phyloP scores from a whole-genome alignment of 1,139 yeast genomes.

The Protomyces inouyei region DNA sequence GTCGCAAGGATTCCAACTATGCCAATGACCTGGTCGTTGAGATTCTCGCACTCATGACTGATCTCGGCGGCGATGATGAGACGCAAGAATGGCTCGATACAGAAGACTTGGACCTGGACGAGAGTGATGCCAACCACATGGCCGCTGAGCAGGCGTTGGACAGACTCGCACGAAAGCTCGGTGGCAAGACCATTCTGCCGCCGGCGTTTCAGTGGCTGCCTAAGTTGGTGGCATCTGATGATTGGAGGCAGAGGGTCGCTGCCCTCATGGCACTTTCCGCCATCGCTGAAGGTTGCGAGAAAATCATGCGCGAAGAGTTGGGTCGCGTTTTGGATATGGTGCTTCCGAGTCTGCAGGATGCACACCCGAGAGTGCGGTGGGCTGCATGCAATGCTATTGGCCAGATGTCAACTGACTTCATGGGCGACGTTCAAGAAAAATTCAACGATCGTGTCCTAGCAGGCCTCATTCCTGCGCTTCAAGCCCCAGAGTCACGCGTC shows the following conservation, averaged over 20 bases:
- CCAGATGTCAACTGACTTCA: slow-evolving; percentile 96
- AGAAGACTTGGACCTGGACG: slow-evolving; percentile 69
- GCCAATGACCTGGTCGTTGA: slow-evolving; percentile 66
- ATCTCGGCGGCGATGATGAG: slow-evolving; percentile 79
- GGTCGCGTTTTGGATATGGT: slow-evolving; percentile 78
- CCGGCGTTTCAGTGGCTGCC: slow-evolving; percentile 86
- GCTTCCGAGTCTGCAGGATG: slow-evolving; percentile 72
- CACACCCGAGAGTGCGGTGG: slow-evolving; percentile 91
- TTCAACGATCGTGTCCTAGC: slow-evolving; percentile 78
- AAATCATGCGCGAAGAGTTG: slow-evolving; percentile 75
- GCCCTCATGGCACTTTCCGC: slow-evolving; percentile 94
- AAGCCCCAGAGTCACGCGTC: slow-evolving; percentile 49
- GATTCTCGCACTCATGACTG: slow-evolving; percentile 82
- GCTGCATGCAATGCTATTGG: slow-evolving; percentile 96
- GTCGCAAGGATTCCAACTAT: slow-evolving; percentile 71
- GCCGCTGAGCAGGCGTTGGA: slow-evolving; percentile 94
- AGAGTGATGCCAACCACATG: slow-evolving; percentile 67
- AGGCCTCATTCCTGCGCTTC: slow-evolving; percentile 63
- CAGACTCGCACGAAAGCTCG: slow-evolving; percentile 75
- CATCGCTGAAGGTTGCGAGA: slow-evolving; percentile 96
- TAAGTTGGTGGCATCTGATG: slow-evolving; percentile 63
- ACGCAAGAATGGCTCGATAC: slow-evolving; percentile 69
- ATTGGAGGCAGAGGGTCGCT: slow-evolving; percentile 96
- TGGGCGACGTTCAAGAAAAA: slow-evolving; percentile 77
- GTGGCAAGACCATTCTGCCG: slow-evolving; percentile 76